Base-by-base conservation (phyloP, 768 basidiomycete genomes). In the Rhizopogon vulgaris region DNA sequence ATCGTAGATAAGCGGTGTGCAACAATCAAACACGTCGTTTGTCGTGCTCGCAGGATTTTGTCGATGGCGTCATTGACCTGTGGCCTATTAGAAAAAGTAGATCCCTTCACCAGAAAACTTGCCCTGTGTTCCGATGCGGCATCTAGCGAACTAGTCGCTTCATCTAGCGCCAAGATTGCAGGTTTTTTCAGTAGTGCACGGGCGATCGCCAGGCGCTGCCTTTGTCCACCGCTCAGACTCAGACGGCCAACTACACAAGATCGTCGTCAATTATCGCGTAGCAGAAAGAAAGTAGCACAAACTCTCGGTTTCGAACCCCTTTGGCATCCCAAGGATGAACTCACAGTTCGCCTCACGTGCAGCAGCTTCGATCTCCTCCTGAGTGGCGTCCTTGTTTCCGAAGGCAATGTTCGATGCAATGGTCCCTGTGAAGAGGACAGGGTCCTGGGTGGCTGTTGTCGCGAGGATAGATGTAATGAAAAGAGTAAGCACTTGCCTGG, bases 321-420 rank as follows among this genome's bases (percentile, higher is more conserved):
- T 77, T 9, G 94, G 94, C 77, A 98, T 83, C 14, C 88, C 85
- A 87, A 92, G 91, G 6, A 97, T 84, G 63, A 95, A 98, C 61
- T 95, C 93, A 68, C 94, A 97, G 59, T 97, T 96, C 2, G 95
- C 95, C 53, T 90, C 80, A 17, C 87, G 76, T 0, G 94, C 94
- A 0, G 92, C 94, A 27, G 83, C 72, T 66, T 96, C 91, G 18
- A 97, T 89, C 53, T 95, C 82, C 57, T 84, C 83, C 18, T 87
- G 77, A 0, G 90, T 89, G 0, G 83, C 90, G 17, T 78, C 70
- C 8, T 80, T 76, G 45, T 85, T 79, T 2, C 94, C 94, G 60
- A 89, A 97, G 0, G 93, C 86, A 56, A 95, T 98, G 61, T 98
- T 98, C 2, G 90, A 88, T 2, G 92, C 92, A 47, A 97, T 94